phyloP scores from a whole-genome alignment of 2,329 filamentous ascomycete genomes.

The Botrytis sinoallii region DNA sequence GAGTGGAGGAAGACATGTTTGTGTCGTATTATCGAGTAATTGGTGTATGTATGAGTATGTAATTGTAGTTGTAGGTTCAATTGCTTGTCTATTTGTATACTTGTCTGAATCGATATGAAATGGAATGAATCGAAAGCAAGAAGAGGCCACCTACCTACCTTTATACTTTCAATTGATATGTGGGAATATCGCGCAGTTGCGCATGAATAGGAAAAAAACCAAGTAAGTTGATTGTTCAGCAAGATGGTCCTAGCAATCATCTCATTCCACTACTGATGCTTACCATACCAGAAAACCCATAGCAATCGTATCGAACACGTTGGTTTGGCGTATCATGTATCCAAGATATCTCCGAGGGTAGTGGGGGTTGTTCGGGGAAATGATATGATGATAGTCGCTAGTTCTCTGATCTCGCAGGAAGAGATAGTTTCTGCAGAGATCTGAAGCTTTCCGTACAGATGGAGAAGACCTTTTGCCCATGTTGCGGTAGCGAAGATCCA shows the following conservation, averaged over 20 bases:
- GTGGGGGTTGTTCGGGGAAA: background rate
- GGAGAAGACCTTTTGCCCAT: background rate
- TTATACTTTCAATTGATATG: background rate
- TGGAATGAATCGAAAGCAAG: background rate
- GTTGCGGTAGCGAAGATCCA: background rate
- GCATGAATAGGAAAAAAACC: background rate
- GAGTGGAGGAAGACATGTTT: slow-evolving; percentile 29
- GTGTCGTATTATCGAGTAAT: background rate
- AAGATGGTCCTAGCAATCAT: background rate
- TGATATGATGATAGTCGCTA: background rate
- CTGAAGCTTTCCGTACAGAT: background rate
- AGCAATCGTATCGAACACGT: background rate
- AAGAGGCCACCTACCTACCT: background rate
- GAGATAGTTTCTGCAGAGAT: background rate
- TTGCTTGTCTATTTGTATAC: background rate
- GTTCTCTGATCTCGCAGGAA: background rate
- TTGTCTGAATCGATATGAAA: background rate
- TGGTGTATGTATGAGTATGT: background rate
- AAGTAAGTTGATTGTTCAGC: background rate
- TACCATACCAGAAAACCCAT: background rate
- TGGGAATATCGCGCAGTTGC: background rate
- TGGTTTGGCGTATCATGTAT: background rate
- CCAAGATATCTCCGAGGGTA: background rate
- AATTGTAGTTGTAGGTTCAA: background rate
- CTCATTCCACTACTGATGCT: background rate